Conservation (phyloP, 257 asterid genomes). For the Marsdenia floribunda region DNA sequence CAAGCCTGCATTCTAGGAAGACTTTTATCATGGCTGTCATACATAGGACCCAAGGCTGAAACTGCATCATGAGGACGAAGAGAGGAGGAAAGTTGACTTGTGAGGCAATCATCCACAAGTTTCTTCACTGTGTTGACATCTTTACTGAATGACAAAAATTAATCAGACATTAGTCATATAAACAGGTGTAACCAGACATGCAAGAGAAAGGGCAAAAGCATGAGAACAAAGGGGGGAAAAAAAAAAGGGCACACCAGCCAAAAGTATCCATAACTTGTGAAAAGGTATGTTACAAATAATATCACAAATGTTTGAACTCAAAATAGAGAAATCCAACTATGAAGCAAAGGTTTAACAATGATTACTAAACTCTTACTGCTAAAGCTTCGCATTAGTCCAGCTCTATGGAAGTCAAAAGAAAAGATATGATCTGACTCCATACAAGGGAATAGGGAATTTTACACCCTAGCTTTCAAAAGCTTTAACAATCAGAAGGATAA, state of each 20-base stretch:
- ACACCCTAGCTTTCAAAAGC: neutral
- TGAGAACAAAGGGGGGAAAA: neutral
- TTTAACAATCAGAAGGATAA: neutral
- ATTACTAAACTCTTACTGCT: neutral
- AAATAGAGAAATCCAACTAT: neutral
- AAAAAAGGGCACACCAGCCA: neutral
- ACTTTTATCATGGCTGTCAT: slow-evolving; percentile 72
- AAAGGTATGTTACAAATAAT: neutral
- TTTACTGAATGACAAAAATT: slow-evolving; percentile 53
- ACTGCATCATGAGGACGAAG: slow-evolving; percentile 99
- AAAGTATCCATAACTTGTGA: neutral
- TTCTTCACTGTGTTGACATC: slow-evolving; percentile 89
- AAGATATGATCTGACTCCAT: neutral
- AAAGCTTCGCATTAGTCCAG: neutral
- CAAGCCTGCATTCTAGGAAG: slow-evolving; percentile 84
- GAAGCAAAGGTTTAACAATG: neutral
- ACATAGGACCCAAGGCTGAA: slow-evolving; percentile 98
- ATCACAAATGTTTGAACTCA: neutral
- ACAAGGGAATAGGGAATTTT: neutral
- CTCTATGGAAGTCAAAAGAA: neutral
- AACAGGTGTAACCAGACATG: neutral
- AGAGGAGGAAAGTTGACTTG: slow-evolving; percentile 69
- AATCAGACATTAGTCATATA: neutral
- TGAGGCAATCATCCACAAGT: slow-evolving; percentile 84
- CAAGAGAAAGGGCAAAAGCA: neutral